Conservation (phyloP, 192 early-diverging fungal genomes). For the Gorgonomyces haynaldii region DNA sequence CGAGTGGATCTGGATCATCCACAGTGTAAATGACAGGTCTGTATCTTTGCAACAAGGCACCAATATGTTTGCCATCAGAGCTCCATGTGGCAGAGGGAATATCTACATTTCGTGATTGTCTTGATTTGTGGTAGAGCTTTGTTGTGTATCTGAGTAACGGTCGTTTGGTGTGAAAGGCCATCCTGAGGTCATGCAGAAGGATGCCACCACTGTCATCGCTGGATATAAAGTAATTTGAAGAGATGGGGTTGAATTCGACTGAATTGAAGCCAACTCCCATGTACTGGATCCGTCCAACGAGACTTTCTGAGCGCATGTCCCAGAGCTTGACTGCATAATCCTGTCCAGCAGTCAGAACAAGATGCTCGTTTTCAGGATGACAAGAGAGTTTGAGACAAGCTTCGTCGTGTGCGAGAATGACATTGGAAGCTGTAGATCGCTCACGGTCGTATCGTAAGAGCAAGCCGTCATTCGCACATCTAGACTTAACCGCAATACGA, state of each 20-base stretch:
- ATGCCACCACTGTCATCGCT: constrained; percentile 1
- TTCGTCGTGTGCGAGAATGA: constrained; percentile 2
- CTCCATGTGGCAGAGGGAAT: constrained; percentile 3
- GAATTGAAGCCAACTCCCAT: background rate
- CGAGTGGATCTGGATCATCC: constrained; percentile 3
- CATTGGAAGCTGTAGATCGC: background rate
- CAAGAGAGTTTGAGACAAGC: constrained; percentile 5
- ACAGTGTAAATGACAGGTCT: constrained; percentile 1
- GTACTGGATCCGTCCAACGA: background rate
- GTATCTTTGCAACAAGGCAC: constrained; percentile 1
- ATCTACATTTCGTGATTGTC: background rate
- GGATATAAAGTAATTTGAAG: constrained; percentile 2
- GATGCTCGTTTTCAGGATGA: background rate
- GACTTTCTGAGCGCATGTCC: background rate
- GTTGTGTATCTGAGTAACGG: background rate
- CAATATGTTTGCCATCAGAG: background rate
- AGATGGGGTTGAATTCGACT: constrained; percentile 4
- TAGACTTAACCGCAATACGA: background rate
- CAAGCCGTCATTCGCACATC: constrained; percentile 6
- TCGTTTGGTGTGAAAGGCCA: background rate
- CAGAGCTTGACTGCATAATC: constrained; percentile 8
- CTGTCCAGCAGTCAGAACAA: constrained; percentile 2
- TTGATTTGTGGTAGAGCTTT: background rate
- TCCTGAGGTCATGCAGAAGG: constrained; percentile 5
- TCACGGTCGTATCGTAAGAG: background rate